Evolutionary conservation across 495 filamentous ascomycete species (phyloP), one percentile per base, ranked within the genome.

Genomic region (Aspergillus mulundensis): DNA sequence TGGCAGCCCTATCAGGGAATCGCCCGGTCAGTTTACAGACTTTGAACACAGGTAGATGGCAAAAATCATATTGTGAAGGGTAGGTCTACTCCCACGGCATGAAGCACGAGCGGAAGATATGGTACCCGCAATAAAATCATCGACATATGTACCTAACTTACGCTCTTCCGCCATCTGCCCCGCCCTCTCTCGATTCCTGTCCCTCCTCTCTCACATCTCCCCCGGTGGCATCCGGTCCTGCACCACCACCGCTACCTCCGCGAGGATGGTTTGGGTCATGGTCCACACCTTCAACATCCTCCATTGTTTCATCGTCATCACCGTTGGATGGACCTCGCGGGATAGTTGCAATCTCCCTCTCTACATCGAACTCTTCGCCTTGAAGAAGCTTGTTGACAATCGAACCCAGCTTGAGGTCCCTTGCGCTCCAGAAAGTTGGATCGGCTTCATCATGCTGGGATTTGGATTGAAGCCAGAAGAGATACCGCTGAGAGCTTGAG

Each of bases 151-250:
- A 97, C 94, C 94, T 97, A 98, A 97, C 94, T 93, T 97, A 98
- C 94, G 93, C 92, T 95, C 92, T 82, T 74, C 89, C 95, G 59
- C 95, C 94, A 73, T 97, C 93, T 54, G 89, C 91, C 65, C 95
- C 95, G 50, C 92, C 94, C 65, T 95, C 90, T 70, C 94, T 78
- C 24, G 90, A 83, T 57, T 84, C 84, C 70, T 89, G 84, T 54
- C 95, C 95, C 66, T 97, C 94, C 64, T 94, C 86, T 65, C 93
- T 80, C 52, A 95, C 76, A 71, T 97, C 90, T 34, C 91, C 91
- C 11, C 91, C 93, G 0, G 91, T 94, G 43, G 91, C 89, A 70
- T 81, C 91, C 14, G 87, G 75, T 30, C 90, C 91, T 57, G 91
- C 91, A 49, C 91, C 91, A 34, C 90, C 89, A 60, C 80, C 81